Evolutionary conservation across 345 rosid species (phyloP), one percentile per base, ranked within the genome.

Genomic region (Excoecaria cochinchinensis): DNA sequence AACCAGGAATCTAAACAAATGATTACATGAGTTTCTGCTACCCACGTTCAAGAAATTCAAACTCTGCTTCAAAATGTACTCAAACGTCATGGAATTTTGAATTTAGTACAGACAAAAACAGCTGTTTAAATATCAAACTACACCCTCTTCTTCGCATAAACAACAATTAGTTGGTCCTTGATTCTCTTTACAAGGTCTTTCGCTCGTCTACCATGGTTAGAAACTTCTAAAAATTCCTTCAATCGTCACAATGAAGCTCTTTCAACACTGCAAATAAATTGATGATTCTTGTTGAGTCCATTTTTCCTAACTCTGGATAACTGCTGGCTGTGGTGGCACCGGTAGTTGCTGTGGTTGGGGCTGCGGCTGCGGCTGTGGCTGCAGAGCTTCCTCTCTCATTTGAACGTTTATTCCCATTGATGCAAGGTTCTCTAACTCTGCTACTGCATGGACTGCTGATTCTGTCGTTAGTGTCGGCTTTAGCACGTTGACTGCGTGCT

Each of bases 361-460:
- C 14, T n/a, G 68, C 17, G 68, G 1, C 31, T 31, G 68, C 11
- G 19, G 48, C n/a, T 21, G 66, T 16, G 55, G 70, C 36, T 38
- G 58, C 55, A 58, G 76, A 70, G 81, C 71, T 39, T 82, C 90
- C 71, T 79, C 84, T 8, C 38, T 76, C 51, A 76, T 66, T 13
- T 88, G 83, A 25, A 71, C 75, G 39, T 60, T 61, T 2, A 84
- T 78, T 78, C 88, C 93, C 79, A 85, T 69, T 1, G 82, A 59
- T 7, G 86, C 87, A 17, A 95, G 89, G 48, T 83, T 90, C 83
- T 91, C 96, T 59, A 95, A 77, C 62, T 90, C 90, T 56, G 76
- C 83, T 15, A 79, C 76, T 13, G 81, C 86, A 31, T 80, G 71
- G 72, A 51, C 14, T 11, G 83, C 70, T 36, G 83, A 67, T 61